These are phyloP conservation scores for Curvularia lunata DNA, from an alignment of 2,329 filamentous ascomycete species.

Conservation along the genomic window DNA sequence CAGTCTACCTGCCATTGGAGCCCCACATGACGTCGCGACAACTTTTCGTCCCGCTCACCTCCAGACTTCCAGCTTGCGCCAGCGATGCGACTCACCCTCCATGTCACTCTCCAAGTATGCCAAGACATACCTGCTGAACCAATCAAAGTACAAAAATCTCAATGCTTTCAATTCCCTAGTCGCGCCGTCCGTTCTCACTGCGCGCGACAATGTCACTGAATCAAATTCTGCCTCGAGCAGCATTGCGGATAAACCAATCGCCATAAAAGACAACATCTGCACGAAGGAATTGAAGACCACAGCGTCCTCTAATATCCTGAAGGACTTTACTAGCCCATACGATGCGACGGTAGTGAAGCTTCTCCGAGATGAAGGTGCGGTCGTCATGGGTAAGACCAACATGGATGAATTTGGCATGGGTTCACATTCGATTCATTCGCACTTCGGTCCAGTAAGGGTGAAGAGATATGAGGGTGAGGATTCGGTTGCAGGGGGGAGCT, in stretches of 20 bases:
- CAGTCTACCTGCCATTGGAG: background rate
- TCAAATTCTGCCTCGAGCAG: background rate
- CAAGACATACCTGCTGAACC: conserved; percentile 45
- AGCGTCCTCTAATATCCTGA: conserved; percentile 78
- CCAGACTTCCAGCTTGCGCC: conserved; percentile 11
- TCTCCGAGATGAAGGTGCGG: conserved; percentile 67
- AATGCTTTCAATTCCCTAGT: conserved; percentile 49
- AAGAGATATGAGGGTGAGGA: conserved; percentile 55
- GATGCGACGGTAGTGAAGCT: conserved; percentile 79
- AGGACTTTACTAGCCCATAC: conserved; percentile 73
- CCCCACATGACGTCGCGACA: conserved; percentile 26
- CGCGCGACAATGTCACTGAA: conserved; percentile 28
- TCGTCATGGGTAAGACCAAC: conserved; percentile 80
- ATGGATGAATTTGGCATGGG: conserved; percentile 98
- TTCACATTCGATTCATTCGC: conserved; percentile 75
- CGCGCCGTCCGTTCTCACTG: conserved; percentile 30
- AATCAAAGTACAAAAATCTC: conserved; percentile 40
- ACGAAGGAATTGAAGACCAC: conserved; percentile 66
- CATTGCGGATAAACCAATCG: conserved; percentile 32
- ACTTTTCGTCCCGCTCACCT: conserved; percentile 15
- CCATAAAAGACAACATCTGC: conserved; percentile 61
- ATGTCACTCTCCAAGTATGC: conserved; percentile 51
- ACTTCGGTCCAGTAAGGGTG: conserved; percentile 66
- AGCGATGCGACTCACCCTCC: conserved; percentile 34
- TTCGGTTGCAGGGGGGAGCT: conserved; percentile 63